Evolutionary conservation across 306 rosid species (phyloP).

Genomic region (Argentina anserina): DNA sequence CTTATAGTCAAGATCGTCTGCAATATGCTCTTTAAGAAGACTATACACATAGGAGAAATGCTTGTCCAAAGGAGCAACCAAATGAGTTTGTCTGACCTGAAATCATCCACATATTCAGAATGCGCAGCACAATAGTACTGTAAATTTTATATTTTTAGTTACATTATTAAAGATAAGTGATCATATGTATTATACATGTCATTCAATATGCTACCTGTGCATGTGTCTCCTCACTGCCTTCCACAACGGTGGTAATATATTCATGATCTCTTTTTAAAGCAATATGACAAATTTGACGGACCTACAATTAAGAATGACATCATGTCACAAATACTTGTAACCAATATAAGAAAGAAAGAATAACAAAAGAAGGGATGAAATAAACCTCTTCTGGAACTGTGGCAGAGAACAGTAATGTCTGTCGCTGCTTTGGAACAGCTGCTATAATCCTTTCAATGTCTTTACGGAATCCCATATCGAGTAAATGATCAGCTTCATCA

Average conservation of each 20-base stretch:
- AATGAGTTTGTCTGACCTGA: conserved; percentile 78
- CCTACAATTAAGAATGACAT: conserved; percentile 47
- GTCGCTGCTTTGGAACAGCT: conserved; percentile 87
- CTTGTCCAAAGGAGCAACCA: conserved; percentile 77
- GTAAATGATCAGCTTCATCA: conserved; percentile 97
- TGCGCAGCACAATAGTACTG: no score
- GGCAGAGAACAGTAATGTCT: conserved; percentile 90
- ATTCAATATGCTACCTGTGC: conserved; percentile 52
- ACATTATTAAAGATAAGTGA: no score
- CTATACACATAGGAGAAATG: conserved; percentile 63
- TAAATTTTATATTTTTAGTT: no score
- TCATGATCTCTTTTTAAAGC: conserved; percentile 92
- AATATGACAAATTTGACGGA: conserved; percentile 84
- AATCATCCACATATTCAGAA: conserved; percentile 32
- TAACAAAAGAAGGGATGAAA: conserved; percentile 6
- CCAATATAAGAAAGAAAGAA: not conserved
- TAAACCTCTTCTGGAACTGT: conserved; percentile 86
- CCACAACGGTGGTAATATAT: conserved; percentile 76
- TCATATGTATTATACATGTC: not conserved
- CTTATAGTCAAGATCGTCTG: conserved; percentile 89
- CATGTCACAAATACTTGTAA: not conserved
- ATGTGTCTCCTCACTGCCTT: conserved; percentile 90
- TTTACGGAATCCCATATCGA: conserved; percentile 97
- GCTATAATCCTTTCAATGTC: conserved; percentile 85
- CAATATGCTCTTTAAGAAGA: conserved; percentile 82